phyloP scores from a whole-genome alignment of 495 filamentous ascomycete genomes.

The Aspergillus panamensis region DNA sequence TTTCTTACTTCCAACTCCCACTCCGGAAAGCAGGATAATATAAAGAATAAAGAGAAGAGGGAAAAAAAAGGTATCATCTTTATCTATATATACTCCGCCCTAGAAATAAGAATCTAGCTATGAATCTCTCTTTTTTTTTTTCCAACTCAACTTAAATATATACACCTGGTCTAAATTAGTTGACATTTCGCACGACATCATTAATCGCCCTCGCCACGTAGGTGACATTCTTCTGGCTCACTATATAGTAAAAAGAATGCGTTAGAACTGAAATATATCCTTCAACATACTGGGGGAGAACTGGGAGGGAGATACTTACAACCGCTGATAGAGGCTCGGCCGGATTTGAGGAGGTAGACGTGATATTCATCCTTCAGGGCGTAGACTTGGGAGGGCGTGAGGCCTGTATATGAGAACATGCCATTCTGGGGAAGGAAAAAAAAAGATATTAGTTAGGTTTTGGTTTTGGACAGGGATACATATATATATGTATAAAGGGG shows the following conservation, averaged over 20 bases:
- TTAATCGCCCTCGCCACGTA: slow-evolving; percentile 49
- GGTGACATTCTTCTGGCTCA: slow-evolving; percentile 47
- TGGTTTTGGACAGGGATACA: not conserved
- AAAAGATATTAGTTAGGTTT: slow-evolving; percentile 10
- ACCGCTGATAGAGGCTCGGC: slow-evolving; percentile 47
- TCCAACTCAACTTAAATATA: no score
- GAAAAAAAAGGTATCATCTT: no score
- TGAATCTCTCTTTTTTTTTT: no score
- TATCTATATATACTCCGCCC: no score
- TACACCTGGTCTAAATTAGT: slow-evolving; percentile 18
- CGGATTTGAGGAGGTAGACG: slow-evolving; percentile 48
- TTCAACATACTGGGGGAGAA: not conserved
- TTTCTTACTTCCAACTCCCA: no score
- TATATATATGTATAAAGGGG: not conserved
- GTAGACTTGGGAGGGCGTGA: slow-evolving; percentile 43
- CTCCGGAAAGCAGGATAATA: no score
- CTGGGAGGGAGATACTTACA: slow-evolving; percentile 27
- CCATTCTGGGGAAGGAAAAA: slow-evolving; percentile 35
- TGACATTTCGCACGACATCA: slow-evolving; percentile 43
- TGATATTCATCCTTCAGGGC: slow-evolving; percentile 47
- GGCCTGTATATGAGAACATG: slow-evolving; percentile 53
- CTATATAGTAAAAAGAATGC: slow-evolving; percentile 42
- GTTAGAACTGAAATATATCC: no score
- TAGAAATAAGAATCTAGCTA: no score
- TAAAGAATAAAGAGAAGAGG: no score